These are phyloP conservation scores for Tricholoma furcatifolium DNA, from an alignment of 768 basidiomycete genomes.

Conservation along the genomic window DNA sequence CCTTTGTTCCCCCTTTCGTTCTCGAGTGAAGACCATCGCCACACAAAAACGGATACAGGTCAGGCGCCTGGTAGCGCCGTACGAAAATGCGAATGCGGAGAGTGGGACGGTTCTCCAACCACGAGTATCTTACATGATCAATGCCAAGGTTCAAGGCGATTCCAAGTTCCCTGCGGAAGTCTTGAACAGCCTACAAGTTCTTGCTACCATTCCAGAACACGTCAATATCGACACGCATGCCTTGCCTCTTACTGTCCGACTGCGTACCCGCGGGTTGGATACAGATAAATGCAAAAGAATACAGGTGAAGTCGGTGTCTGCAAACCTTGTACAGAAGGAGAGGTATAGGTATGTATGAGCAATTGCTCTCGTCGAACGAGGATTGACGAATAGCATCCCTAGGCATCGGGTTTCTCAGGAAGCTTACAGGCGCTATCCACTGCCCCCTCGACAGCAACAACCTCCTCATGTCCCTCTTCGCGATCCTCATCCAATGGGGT, in stretches of 20 bases:
- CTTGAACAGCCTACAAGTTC: constrained; percentile 60
- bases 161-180: constrained; percentile 48
- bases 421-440: constrained; percentile 47
- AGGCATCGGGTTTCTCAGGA: constrained; percentile 43
- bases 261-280: constrained; percentile 55
- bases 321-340: constrained; percentile 65
- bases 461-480: constrained; percentile 64
- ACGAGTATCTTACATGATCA: constrained; percentile 42
- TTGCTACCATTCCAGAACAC: constrained; percentile 61
- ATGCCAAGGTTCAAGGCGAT: constrained; percentile 27
- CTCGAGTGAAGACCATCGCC: constrained; percentile 38
- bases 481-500: constrained; percentile 52
- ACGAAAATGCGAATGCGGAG: constrained; percentile 25
- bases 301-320: constrained; percentile 51
- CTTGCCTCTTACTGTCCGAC: constrained; percentile 56
- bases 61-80: constrained; percentile 51
- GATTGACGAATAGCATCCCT: constrained; percentile 1
- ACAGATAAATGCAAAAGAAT: constrained; percentile 52
- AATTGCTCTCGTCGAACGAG: background rate
- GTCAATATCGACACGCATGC: constrained; percentile 43
- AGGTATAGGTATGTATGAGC: constrained; percentile 54
- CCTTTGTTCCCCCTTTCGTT: constrained; percentile 57
- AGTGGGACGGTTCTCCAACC: constrained; percentile 26
- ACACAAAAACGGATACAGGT: constrained; percentile 46
- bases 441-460: constrained; percentile 56